Evolutionary conservation across 441 rosid species (phyloP).

Genomic region (Breynia disticha): DNA sequence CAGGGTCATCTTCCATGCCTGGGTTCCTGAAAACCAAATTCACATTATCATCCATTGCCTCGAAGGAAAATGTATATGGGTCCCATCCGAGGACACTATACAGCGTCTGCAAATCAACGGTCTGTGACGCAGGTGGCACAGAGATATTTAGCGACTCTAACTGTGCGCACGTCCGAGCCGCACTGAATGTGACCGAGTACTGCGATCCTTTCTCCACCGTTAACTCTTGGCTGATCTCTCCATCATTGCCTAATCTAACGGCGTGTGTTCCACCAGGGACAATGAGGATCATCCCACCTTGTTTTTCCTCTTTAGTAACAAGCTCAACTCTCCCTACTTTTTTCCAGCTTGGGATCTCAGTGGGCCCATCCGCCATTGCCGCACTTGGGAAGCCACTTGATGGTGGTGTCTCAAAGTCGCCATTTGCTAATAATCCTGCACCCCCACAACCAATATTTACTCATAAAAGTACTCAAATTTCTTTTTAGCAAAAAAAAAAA

Average conservation of each 20-base stretch:
- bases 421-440: slow-evolving; percentile 62
- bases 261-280: slow-evolving; percentile 82
- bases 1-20: slow-evolving; percentile 96
- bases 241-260: slow-evolving; percentile 80
- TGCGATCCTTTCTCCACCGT: slow-evolving; percentile 67
- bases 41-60: slow-evolving; percentile 49
- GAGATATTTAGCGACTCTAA: slow-evolving; percentile 82
- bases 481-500: no score
- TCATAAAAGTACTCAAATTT: no score
- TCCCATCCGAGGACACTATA: slow-evolving; percentile 96
- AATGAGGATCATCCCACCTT: slow-evolving; percentile 89
- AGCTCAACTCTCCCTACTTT: slow-evolving; percentile 65
- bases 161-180: slow-evolving; percentile 97
- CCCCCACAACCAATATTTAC: no score
- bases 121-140: slow-evolving; percentile 65
- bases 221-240: slow-evolving; percentile 81
- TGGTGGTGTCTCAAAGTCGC: slow-evolving; percentile 69
- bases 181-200: slow-evolving; percentile 88
- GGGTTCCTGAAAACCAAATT: slow-evolving; percentile 57
- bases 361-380: slow-evolving; percentile 33
- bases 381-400: slow-evolving; percentile 54
- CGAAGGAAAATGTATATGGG: slow-evolving; percentile 86
- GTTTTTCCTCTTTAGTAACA: slow-evolving; percentile 65
- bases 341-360: slow-evolving; percentile 63
- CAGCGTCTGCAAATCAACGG: slow-evolving; percentile 78